Percentiles rank a stretch among this genome's conserved stretches.
Conservation (phyloP, 495 filamentous ascomycete genomes). For the Ramalina intermedia region DNA sequence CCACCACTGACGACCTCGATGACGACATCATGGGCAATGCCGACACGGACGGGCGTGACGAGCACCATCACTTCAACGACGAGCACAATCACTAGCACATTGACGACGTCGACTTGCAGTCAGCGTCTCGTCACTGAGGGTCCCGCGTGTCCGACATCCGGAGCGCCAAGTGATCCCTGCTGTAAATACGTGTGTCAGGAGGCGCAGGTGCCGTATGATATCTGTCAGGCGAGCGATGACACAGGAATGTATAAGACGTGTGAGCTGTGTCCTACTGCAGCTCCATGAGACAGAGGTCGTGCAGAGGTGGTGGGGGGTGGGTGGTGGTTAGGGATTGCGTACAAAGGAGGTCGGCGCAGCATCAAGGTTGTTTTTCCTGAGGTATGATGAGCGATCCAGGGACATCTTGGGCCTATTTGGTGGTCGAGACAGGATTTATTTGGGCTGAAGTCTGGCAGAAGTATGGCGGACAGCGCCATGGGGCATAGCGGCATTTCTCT, state of each 20-base stretch:
- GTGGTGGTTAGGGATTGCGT: too few relatives aligned
- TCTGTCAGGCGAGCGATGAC: constrained; percentile 7
- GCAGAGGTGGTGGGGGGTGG: too few relatives aligned
- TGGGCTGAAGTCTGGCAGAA: too few relatives aligned
- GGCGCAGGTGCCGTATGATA: constrained; percentile 12
- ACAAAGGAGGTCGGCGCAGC: too few relatives aligned
- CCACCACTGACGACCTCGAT: too few relatives aligned
- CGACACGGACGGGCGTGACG: neutral
- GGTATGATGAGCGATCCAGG: too few relatives aligned
- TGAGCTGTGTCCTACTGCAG: constrained; percentile 1
- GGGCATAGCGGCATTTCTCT: too few relatives aligned
- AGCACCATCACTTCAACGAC: constrained; percentile 1
- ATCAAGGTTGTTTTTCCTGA: too few relatives aligned
- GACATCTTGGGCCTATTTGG: too few relatives aligned
- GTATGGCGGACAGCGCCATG: too few relatives aligned
- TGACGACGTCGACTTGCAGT: constrained; percentile 6
- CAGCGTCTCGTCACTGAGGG: neutral
- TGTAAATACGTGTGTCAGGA: constrained; percentile 10
- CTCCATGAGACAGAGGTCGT: too few relatives aligned
- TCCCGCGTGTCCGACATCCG: neutral
- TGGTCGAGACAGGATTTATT: too few relatives aligned
- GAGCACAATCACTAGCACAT: neutral
- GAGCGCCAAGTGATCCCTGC: constrained; percentile 1
- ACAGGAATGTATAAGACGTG: constrained; percentile 5
- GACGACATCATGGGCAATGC: neutral